Percentiles rank a stretch among this genome's conserved stretches.
Evolutionary conservation across 2,329 filamentous ascomycete genomes (phyloP).

Genomic region (Monosporascus sp.): DNA sequence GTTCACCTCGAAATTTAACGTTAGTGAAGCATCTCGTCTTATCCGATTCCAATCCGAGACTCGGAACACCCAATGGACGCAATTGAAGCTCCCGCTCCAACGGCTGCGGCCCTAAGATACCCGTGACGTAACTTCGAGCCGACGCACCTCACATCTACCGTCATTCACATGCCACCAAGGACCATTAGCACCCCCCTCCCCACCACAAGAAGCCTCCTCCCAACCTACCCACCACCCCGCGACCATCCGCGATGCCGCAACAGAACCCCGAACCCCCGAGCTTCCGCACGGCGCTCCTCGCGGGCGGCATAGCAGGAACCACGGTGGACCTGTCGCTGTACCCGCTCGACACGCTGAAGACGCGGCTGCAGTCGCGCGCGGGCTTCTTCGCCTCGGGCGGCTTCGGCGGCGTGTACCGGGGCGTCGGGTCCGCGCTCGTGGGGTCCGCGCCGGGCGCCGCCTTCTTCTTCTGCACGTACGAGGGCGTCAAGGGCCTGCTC

Average conservation of each 20-base stretch:
- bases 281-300: constrained; percentile 61
- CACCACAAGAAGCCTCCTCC: no score
- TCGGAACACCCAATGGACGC: neutral
- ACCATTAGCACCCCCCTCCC: no score
- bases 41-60: neutral
- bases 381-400: constrained; percentile 80
- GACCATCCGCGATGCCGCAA: constrained; percentile 8
- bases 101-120: neutral
- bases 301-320: constrained; percentile 87
- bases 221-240: neutral
- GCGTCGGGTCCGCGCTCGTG: constrained; percentile 81
- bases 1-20: neutral
- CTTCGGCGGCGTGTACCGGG: constrained; percentile 87
- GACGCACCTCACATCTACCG: no score
- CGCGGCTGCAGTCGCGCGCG: constrained; percentile 78
- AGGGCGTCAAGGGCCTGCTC: constrained; percentile 58
- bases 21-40: neutral
- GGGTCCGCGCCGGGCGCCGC: constrained; percentile 91
- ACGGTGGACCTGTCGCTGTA: constrained; percentile 96
- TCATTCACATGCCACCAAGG: no score
- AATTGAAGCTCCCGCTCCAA: neutral
- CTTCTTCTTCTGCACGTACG: constrained; percentile 96
- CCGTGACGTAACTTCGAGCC: neutral
- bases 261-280: constrained; percentile 29
- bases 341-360: constrained; percentile 98